These are phyloP conservation scores for Syzygium syzygioides DNA, from an alignment of 441 rosid genomes.

Conservation along the genomic window DNA sequence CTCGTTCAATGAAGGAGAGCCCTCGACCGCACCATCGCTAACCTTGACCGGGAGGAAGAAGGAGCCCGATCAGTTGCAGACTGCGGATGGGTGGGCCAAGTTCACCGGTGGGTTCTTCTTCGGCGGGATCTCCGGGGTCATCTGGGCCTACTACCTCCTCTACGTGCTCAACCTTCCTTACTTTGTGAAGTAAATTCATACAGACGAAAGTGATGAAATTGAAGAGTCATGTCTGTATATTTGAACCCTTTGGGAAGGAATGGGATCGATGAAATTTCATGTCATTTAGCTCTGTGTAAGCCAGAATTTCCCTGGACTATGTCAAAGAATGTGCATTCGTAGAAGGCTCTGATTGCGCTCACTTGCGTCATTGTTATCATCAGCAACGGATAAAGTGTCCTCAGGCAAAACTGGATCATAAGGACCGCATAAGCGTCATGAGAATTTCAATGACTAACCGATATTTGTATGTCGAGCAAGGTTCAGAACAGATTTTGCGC, in stretches of 20 bases:
- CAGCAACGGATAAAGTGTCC: background rate
- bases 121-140: slow-evolving; percentile 92
- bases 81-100: slow-evolving; percentile 91
- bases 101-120: slow-evolving; percentile 91
- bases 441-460: background rate
- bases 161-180: slow-evolving; percentile 83
- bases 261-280: background rate
- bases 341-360: background rate
- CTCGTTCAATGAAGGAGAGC: slow-evolving; percentile 75
- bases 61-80: slow-evolving; percentile 88
- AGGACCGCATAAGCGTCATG: background rate
- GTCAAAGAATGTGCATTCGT: background rate
- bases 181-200: slow-evolving; percentile 44
- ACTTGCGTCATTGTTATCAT: background rate
- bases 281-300: background rate
- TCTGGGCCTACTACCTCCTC: slow-evolving; percentile 90
- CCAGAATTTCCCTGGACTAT: background rate
- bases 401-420: background rate
- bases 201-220: background rate
- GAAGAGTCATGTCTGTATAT: background rate
- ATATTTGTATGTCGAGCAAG: background rate
- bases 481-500: background rate
- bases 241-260: background rate
- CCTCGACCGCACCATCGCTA: slow-evolving; percentile 71
- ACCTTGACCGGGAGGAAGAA: slow-evolving; percentile 94